Conservation (phyloP, 2,329 filamentous ascomycete genomes). For the Zymoseptoria crescenta region DNA sequence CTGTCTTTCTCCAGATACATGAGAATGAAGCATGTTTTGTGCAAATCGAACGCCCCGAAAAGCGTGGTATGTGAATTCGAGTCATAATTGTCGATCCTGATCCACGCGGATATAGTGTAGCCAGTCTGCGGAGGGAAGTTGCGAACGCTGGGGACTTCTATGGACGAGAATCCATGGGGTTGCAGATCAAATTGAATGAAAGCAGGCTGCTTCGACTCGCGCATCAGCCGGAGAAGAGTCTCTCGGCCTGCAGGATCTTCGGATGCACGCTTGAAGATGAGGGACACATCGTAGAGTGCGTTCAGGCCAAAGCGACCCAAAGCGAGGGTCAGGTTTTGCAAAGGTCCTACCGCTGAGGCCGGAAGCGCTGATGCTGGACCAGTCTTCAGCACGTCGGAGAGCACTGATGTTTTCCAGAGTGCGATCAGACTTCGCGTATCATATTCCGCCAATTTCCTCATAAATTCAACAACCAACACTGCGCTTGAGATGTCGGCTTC, state of each 20-base stretch:
- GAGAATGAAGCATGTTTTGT: constrained; percentile 87
- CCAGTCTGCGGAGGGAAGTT: constrained; percentile 76
- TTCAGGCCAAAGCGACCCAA: constrained; percentile 72
- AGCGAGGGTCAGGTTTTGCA: constrained; percentile 34
- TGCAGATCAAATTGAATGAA: constrained; percentile 94
- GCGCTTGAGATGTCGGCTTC: neutral
- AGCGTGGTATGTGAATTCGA: constrained; percentile 80
- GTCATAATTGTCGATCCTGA: constrained; percentile 82
- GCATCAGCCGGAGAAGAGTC: constrained; percentile 67
- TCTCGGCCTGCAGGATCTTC: constrained; percentile 49
- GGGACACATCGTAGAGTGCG: constrained; percentile 72
- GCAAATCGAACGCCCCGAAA: constrained; percentile 88
- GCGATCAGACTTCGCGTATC: constrained; percentile 13
- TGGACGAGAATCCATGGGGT: constrained; percentile 75
- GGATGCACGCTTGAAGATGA: constrained; percentile 56
- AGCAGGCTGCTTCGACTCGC: constrained; percentile 66
- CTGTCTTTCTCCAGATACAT: constrained; percentile 92
- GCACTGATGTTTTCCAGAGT: constrained; percentile 20
- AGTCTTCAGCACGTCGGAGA: constrained; percentile 4
- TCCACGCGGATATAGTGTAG: constrained; percentile 86
- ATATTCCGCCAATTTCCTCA: neutral
- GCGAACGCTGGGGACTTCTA: constrained; percentile 81
- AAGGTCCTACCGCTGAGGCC: constrained; percentile 2
- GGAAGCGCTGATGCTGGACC: neutral
- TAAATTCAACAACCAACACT: neutral